These are phyloP conservation scores for Fusarium compactum DNA, from an alignment of 2,329 filamentous ascomycete genomes.

Conservation along the genomic window DNA sequence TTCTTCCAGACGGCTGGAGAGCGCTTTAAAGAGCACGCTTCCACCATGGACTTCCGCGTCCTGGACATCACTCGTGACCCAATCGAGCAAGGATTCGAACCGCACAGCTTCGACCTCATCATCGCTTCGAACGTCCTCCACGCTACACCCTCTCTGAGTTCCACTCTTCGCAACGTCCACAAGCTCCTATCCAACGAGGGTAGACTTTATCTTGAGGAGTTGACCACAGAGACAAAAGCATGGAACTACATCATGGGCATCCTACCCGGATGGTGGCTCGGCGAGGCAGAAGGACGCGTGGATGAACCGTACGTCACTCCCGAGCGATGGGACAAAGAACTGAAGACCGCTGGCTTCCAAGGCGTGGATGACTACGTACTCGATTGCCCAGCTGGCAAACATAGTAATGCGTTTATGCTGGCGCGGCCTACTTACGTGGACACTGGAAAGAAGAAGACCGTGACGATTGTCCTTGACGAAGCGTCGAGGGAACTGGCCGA, in stretches of 20 bases:
- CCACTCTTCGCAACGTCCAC: slow-evolving; percentile 41
- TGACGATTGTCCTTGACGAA: slow-evolving; percentile 7
- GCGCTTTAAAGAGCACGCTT: slow-evolving; percentile 26
- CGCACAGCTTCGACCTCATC: slow-evolving; percentile 47
- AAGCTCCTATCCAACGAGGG: slow-evolving; percentile 36
- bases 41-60: slow-evolving; percentile 40
- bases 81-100: slow-evolving; percentile 46
- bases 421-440: slow-evolving; percentile 4
- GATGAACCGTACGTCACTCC: slow-evolving; percentile 44
- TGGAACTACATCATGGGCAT: slow-evolving; percentile 47
- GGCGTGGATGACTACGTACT: slow-evolving; percentile 6
- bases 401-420: slow-evolving; percentile 4
- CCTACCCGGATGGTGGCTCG: slow-evolving; percentile 53
- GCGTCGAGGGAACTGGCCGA: slow-evolving; percentile 5
- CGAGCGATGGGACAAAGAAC: slow-evolving; percentile 45
- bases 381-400: slow-evolving; percentile 8
- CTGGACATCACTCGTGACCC: slow-evolving; percentile 52
- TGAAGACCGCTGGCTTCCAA: slow-evolving; percentile 44
- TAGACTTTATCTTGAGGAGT: slow-evolving; percentile 6
- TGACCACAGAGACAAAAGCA: slow-evolving; percentile 7
- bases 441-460: slow-evolving; percentile 4
- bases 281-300: slow-evolving; percentile 41
- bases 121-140: slow-evolving; percentile 50
- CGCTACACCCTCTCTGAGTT: slow-evolving; percentile 42
- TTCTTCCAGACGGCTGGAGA: slow-evolving; percentile 48